phyloP scores from a whole-genome alignment of 257 asterid species.

The Ajuga chamaepitys region DNA sequence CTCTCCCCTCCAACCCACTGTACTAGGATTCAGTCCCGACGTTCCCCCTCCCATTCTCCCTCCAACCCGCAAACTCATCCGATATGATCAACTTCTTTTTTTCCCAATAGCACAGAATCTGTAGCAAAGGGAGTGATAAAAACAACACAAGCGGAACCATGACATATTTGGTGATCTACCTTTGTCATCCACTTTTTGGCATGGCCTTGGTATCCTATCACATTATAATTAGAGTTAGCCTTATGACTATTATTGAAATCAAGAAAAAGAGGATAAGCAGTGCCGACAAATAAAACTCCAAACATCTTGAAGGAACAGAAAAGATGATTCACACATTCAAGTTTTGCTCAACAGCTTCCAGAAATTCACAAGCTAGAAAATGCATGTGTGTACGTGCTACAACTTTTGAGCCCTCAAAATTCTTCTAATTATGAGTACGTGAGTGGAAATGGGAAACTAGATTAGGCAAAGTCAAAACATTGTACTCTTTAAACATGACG shows the following conservation, averaged over 20 bases:
- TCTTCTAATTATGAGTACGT: neutral
- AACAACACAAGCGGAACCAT: neutral
- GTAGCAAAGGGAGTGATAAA: neutral
- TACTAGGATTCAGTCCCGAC: too few species aligned
- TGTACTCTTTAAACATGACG: neutral
- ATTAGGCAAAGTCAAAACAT: neutral
- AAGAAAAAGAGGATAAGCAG: neutral
- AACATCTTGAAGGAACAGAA: neutral
- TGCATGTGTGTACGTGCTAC: neutral
- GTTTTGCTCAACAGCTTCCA: conserved; percentile 1
- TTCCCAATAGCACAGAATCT: neutral
- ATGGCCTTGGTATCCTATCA: neutral
- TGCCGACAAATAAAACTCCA: neutral
- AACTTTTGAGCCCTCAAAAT: conserved; percentile 5
- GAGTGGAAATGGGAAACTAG: neutral
- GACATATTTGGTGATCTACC: neutral
- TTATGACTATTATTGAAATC: too few species aligned
- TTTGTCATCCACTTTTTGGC: neutral
- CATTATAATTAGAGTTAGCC: neutral
- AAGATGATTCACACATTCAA: neutral
- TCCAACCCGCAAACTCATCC: neutral
- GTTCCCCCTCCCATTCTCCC: neutral
- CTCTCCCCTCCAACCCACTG: too few species aligned
- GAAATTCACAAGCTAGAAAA: neutral
- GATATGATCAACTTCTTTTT: neutral